Evolutionary conservation across 495 filamentous ascomycete genomes (phyloP).

Genomic region (Pyrenula massariospora): DNA sequence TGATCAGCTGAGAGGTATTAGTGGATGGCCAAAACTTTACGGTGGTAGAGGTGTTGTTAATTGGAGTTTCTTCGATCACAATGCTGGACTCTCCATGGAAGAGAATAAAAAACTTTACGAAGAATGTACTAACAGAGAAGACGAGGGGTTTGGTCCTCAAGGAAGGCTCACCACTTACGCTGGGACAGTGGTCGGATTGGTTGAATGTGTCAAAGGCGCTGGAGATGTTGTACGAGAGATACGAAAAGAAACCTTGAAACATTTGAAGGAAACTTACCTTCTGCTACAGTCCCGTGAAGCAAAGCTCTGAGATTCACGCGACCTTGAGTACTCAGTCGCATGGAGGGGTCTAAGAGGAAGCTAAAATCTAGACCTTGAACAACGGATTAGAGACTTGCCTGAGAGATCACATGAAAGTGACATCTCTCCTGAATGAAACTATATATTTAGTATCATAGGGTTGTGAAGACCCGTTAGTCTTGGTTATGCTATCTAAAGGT

Average conservation of each 20-base stretch:
- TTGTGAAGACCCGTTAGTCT: too few species aligned
- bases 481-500: too few species aligned
- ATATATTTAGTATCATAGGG: background rate
- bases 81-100: slow-evolving; percentile 32
- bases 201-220: slow-evolving; percentile 16
- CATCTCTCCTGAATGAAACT: background rate
- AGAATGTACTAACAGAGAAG: slow-evolving; percentile 29
- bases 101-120: slow-evolving; percentile 46
- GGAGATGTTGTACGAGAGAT: slow-evolving; percentile 14
- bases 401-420: background rate
- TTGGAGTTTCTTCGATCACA: slow-evolving; percentile 41
- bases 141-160: slow-evolving; percentile 39
- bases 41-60: slow-evolving; percentile 53
- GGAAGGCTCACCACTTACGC: slow-evolving; percentile 60
- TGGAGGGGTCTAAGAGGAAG: background rate
- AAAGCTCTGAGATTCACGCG: background rate
- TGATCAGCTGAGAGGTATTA: slow-evolving; percentile 51
- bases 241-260: background rate
- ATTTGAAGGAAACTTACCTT: background rate
- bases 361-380: background rate
- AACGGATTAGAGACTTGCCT: background rate
- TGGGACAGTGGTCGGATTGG: slow-evolving; percentile 27
- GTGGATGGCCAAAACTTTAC: slow-evolving; percentile 50
- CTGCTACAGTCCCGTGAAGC: background rate
- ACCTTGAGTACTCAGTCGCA: background rate